Evolutionary conservation across 345 rosid species (phyloP), one percentile per base, ranked within the genome.

Genomic region (Angophora floribunda): DNA sequence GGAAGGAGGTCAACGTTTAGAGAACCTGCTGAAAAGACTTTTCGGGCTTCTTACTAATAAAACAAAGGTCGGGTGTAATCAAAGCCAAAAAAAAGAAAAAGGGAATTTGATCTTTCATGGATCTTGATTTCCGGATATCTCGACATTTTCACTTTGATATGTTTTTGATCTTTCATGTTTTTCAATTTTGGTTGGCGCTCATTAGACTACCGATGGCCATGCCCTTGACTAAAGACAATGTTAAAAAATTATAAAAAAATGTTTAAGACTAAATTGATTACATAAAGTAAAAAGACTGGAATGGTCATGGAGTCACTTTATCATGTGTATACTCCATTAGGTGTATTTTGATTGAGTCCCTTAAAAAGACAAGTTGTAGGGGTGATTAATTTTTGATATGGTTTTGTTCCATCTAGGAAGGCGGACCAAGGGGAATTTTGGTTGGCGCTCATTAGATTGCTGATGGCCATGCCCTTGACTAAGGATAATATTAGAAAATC

Each of bases 161-260:
- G 12, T 9, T 70, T 41, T 5, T 41, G 0, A 36, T 41, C 13
- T 75, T 22, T 41, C 15, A 0, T 36, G 4, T 3, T 21, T 75
- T 41, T 75, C 28, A 10, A 36, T 36, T 41, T 57, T 7, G n/a
- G 13, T 1, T 6, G 3, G 28, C 1, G 3, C 1, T 57, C 2
- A 24, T 3, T 57, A 36, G 41, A 36, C 41, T 36, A 4, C n/a
- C 41, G 41, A 36, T 36, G 41, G 41, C 41, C 41, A 36, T 36
- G 41, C 41, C 41, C 41, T 36, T 36, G 41, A 2, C 41, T 36
- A 61, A 12, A 0, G 16, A 28, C 0, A 11, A 28, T 12, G 6
- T 2, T 63, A 2, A 0, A 63, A 63, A 63, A 63, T 6, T 1
- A 0, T 28, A 3, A 1, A 28, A 28, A 59, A 61, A 26, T 0